Base-by-base conservation (phyloP, 805 yeast genomes). In the Metschnikowia anglica region DNA sequence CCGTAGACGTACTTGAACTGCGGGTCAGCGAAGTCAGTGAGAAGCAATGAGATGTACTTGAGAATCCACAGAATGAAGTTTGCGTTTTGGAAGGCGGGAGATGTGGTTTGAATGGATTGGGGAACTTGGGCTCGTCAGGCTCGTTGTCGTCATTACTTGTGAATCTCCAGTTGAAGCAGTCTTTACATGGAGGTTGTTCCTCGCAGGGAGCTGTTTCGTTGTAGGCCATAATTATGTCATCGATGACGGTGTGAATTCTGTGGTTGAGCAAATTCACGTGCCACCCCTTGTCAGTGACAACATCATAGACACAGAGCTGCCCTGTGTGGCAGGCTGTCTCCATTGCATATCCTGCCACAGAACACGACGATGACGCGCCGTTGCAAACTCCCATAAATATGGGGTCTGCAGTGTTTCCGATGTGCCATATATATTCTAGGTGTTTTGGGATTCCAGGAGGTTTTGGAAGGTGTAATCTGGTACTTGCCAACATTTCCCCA, bases 381-480 rank as follows among this genome's bases (percentile, higher is more conserved):
- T 86, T 89, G 61, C 99, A 93, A 7, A 88, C 90, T 0, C 99
- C 99, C 91, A 90, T 85, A 57, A 74, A 93, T 2, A 93, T 87
- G 1, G 99, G 99, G 61, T 93, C 99, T 0, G 97, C 98, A 2
- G 93, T 93, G 61, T 93, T 91, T 2, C 99, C 99, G 59, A 93
- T 69, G 60, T 93, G 97, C 95, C 95, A 93, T 8, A 93, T 77
- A 50, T 87, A 83, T 55, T 90, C 97, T 65, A 79, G 68, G 54
- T 82, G 77, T 6, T 70, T 65, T 0, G 96, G 90, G 11, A 87
- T 60, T 1, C 96, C 96, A 0, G 99, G 99, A 2, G 98, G 95
- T 67, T 78, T 76, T 0, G 99, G 99, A 37, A 93, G 72, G 65
- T 90, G 97, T 34, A 93, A 70, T 52, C 99, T 74, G 53, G 74